Evolutionary conservation across 306 rosid species (phyloP).

Genomic region (Adenanthera pavonina): DNA sequence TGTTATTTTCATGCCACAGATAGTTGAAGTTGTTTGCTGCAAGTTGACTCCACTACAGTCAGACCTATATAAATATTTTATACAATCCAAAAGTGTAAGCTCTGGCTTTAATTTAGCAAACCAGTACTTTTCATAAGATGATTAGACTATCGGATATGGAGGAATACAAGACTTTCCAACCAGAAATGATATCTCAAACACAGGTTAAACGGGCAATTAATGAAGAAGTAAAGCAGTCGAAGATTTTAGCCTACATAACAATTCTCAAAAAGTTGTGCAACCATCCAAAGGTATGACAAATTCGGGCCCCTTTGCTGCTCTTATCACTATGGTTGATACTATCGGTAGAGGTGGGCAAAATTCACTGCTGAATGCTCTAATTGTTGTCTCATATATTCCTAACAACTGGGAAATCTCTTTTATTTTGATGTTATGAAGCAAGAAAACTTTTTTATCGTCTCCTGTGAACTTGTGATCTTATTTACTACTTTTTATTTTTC

Average conservation of each 20-base stretch:
- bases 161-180: conserved; percentile 35
- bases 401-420: conserved; percentile 23
- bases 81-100: conserved; percentile 88
- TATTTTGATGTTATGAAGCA: conserved; percentile 9
- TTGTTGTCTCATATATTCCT: conserved; percentile 14
- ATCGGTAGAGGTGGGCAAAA: neutral
- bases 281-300: conserved; percentile 82
- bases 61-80: conserved; percentile 85
- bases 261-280: conserved; percentile 96
- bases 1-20: conserved; percentile 59
- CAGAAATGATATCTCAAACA: conserved; percentile 37
- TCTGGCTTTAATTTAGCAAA: conserved; percentile 42
- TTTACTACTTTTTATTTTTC: neutral
- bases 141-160: conserved; percentile 26
- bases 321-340: neutral
- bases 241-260: conserved; percentile 93
- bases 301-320: neutral
- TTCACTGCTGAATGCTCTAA: conserved; percentile 18
- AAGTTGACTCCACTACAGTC: conserved; percentile 91
- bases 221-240: conserved; percentile 83
- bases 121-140: conserved; percentile 28
- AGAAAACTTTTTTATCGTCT: conserved; percentile 11
- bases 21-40: conserved; percentile 97
- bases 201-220: conserved; percentile 84
- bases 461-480: neutral